Conservation (phyloP, 331 rosid genomes). For the Acacia pycnantha region DNA sequence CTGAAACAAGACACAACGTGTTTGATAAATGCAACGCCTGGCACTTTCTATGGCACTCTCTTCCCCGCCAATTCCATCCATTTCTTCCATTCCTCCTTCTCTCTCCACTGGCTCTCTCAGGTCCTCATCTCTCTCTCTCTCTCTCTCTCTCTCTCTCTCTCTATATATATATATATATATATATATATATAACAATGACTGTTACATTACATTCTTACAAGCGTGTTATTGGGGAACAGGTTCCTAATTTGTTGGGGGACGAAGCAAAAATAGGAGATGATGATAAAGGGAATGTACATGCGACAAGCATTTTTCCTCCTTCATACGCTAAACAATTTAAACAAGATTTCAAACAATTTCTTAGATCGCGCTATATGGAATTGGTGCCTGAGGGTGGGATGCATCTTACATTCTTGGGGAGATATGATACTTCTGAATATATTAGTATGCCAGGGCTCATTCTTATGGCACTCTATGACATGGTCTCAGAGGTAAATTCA, state of each 20-base stretch:
- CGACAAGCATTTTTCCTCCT: conserved; percentile 26
- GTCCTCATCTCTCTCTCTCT: background rate
- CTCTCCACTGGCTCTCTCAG: conserved; percentile 26
- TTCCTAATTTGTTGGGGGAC: background rate
- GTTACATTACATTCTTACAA: background rate
- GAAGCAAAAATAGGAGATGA: background rate
- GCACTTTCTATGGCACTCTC: conserved; percentile 45
- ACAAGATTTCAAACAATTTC: conserved; percentile 34
- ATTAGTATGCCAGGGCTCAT: conserved; percentile 14
- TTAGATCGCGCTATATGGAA: conserved; percentile 30
- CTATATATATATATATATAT: too few relatives aligned
- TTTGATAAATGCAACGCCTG: conserved; percentile 19
- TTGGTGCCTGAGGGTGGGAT: conserved; percentile 38
- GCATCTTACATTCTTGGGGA: conserved; percentile 26
- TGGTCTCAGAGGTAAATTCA: conserved; percentile 25
- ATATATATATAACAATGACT: too few relatives aligned
- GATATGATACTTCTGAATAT: conserved; percentile 19
- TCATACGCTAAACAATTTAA: conserved; percentile 28
- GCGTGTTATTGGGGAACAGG: background rate
- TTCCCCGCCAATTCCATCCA: conserved; percentile 34
- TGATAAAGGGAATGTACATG: conserved; percentile 22
- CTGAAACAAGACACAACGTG: conserved; percentile 1
- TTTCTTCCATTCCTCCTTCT: conserved; percentile 27
- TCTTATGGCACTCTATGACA: conserved; percentile 27
- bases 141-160: background rate